phyloP scores from a whole-genome alignment of 371 early-diverging fungal genomes.

The Basidiobolus meristosporus region DNA sequence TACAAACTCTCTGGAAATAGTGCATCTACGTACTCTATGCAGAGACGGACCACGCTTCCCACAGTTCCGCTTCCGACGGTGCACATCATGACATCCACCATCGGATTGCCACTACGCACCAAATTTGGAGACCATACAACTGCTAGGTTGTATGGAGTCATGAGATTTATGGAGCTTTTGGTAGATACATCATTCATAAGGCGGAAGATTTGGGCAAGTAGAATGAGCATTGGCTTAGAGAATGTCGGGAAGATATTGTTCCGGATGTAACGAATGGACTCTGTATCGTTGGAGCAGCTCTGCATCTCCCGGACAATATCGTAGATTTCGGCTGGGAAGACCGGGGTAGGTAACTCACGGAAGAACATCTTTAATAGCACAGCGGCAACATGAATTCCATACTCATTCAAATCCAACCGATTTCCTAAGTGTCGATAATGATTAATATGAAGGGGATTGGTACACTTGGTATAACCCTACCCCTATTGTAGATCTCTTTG shows the following conservation, averaged over 20 bases:
- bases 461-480: constrained; percentile 11
- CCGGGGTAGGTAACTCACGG: constrained; percentile 57
- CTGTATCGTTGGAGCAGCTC: constrained; percentile 3
- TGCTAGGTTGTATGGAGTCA: constrained; percentile 69
- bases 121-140: constrained; percentile 80
- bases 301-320: constrained; percentile 12
- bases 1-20: no score
- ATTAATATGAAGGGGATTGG: no score
- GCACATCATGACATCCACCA: constrained; percentile 35
- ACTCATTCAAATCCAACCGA: constrained; percentile 27
- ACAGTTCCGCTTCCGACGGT: no score
- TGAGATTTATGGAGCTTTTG: constrained; percentile 35
- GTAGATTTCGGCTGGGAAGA: constrained; percentile 34
- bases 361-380: constrained; percentile 72
- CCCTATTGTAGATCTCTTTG: constrained; percentile 46
- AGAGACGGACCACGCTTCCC: no score
- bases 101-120: constrained; percentile 38
- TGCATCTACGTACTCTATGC: no score
- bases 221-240: constrained; percentile 10
- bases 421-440: no score
- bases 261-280: constrained; percentile 16
- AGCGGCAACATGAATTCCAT: constrained; percentile 65
- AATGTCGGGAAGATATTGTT: constrained; percentile 19
- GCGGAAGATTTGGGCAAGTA: constrained; percentile 40
- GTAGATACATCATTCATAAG: constrained; percentile 39